Base-by-base conservation (phyloP, 73 alveolate species). In the Paramecium bursaria region DNA sequence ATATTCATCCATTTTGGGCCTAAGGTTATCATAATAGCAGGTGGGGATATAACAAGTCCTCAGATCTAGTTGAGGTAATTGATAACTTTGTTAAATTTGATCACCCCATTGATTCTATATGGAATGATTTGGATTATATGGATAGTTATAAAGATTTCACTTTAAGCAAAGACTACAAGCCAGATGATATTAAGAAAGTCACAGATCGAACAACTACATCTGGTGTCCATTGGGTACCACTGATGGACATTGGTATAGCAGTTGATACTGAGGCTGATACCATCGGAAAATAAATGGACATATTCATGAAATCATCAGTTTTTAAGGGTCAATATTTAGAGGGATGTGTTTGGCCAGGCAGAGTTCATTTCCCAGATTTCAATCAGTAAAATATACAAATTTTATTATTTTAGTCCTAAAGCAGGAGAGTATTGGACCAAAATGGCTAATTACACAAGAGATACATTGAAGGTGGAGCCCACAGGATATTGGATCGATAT, bases 1-100 rank as follows among this genome's bases (percentile, higher is more conserved):
- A 73, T 31, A 82, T 91, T 31, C 96, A 92, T 85, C 96, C 96
- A 15, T 91, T 87, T 86, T 91, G 96, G 96, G 86, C 91, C 39
- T 17, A 88, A 49, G 96, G 95, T 3, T 91, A 91, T 90, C 98
- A 97, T 89, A 90, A 97, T 88, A 86, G 96, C 49, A 82, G 97
- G 85, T 95, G 94, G 92, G 99, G 98, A 11, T 97, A 88, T 90
- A 90, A 95, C 21, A 74, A 88, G 21, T 46, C 88, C 19, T 50
- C 73, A 23, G 92, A 92, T 19, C 86, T 96, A 89, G 52, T 75
- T 48, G 75, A 86, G 1, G 96, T 94, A 2, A 53, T 85, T 74
- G 9, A 86, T 6, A 79, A 91, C 23, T 95, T 90, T 85, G 87
- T 35, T 5, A 52, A 77, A 67, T 31, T 73, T 73, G 82, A 50